These are phyloP conservation scores for Fraxinus angustifolia DNA, from an alignment of 305 asterid genomes.

Conservation along the genomic window DNA sequence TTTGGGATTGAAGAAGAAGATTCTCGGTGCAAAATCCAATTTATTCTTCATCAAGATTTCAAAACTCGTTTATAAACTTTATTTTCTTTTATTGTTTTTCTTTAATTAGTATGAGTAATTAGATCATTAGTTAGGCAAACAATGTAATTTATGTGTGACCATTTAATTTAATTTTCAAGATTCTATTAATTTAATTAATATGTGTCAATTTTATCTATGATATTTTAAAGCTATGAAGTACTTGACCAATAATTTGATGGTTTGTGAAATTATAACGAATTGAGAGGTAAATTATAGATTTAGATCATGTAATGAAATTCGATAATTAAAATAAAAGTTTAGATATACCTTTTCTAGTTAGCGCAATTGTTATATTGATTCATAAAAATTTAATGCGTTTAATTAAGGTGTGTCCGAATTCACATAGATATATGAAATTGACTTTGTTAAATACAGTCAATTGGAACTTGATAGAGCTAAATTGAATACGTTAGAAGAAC, in stretches of 20 bases:
- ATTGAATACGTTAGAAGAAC: not conserved
- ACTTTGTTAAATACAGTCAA: not conserved
- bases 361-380: not conserved
- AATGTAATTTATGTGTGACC: not conserved
- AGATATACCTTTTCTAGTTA: not conserved
- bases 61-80: not conserved
- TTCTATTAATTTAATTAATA: too few relatives aligned
- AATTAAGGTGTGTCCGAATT: not conserved
- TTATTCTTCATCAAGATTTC: not conserved
- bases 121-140: not conserved
- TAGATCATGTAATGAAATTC: not conserved
- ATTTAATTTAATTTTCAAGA: not conserved
- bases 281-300: too few relatives aligned
- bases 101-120: not conserved
- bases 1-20: not conserved
- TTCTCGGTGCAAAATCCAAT: not conserved
- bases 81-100: not conserved
- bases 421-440: not conserved
- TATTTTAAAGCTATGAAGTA: not conserved
- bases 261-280: not conserved
- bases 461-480: not conserved
- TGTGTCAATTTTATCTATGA: not conserved
- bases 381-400: not conserved
- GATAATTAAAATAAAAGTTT: not conserved
- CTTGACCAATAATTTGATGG: not conserved